Conservation (phyloP, 164 flowering plant species). For the Annona cherimola region DNA sequence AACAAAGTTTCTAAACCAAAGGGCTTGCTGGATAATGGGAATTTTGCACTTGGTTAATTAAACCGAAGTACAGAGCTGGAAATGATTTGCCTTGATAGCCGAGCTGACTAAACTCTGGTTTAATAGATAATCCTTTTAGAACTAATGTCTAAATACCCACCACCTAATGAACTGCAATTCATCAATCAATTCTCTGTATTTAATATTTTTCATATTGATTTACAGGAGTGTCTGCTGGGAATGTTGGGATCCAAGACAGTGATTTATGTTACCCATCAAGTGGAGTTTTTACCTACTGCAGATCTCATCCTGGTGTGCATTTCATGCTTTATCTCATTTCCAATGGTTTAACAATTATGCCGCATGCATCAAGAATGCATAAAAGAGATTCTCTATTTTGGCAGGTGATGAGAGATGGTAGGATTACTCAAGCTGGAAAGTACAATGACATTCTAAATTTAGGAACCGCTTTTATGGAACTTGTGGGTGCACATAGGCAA, state of each 20-base stretch:
- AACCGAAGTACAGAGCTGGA: no score
- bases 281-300: conserved; percentile 67
- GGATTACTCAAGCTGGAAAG: conserved; percentile 75
- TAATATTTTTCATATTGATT: neutral
- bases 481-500: conserved; percentile 78
- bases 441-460: conserved; percentile 63
- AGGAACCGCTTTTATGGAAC: conserved; percentile 80
- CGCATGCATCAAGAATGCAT: neutral
- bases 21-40: no score
- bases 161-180: neutral
- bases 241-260: conserved; percentile 55
- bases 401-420: conserved; percentile 83
- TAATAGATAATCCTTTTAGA: neutral
- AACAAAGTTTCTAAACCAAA: no score
- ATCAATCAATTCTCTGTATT: neutral
- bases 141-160: neutral
- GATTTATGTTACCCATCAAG: conserved; percentile 71
- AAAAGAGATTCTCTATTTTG: neutral
- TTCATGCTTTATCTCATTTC: neutral
- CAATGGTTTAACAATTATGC: neutral
- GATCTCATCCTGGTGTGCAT: conserved; percentile 55
- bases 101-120: neutral
- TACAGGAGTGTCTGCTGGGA: conserved; percentile 60
- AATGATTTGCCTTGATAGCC: neutral
- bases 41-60: no score